These are phyloP conservation scores for Cladosporium sp. DNA, from an alignment of 2,329 filamentous ascomycete genomes.

Conservation along the genomic window DNA sequence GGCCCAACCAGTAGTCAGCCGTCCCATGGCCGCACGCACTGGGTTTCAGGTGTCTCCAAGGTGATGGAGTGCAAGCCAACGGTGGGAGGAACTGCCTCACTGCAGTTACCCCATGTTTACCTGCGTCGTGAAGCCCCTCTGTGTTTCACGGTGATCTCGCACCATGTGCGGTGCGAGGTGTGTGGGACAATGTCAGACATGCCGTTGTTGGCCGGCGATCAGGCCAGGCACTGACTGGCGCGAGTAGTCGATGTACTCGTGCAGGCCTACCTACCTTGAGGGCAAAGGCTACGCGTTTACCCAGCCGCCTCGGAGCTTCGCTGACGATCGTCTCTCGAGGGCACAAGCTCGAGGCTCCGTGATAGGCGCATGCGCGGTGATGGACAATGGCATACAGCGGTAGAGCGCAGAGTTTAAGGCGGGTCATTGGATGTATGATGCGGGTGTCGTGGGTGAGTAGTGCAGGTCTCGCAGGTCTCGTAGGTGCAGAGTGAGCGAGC, in stretches of 20 bases:
- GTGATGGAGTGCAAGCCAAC: not conserved
- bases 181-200: slow-evolving; percentile 9
- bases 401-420: slow-evolving; percentile 1
- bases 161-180: not conserved
- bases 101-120: slow-evolving; percentile 1
- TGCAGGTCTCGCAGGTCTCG: too few relatives aligned
- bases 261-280: too few relatives aligned
- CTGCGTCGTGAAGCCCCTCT: not conserved
- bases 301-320: slow-evolving; percentile 1
- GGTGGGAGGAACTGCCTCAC: too few relatives aligned
- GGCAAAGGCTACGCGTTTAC: not conserved
- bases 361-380: slow-evolving; percentile 9
- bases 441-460: too few relatives aligned
- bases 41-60: slow-evolving; percentile 7
- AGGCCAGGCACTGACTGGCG: slow-evolving; percentile 1
- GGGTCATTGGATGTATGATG: too few relatives aligned
- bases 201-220: slow-evolving; percentile 3
- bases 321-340: not conserved
- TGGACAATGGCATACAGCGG: slow-evolving; percentile 4
- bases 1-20: not conserved
- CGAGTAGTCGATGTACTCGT: not conserved
- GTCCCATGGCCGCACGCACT: slow-evolving; percentile 3
- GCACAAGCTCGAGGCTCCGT: slow-evolving; percentile 6
- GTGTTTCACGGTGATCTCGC: not conserved
- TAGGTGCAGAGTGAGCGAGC: too few relatives aligned